Base-by-base conservation (phyloP, 1,284 basidiomycete species). In the Rhodotorula sp. region DNA sequence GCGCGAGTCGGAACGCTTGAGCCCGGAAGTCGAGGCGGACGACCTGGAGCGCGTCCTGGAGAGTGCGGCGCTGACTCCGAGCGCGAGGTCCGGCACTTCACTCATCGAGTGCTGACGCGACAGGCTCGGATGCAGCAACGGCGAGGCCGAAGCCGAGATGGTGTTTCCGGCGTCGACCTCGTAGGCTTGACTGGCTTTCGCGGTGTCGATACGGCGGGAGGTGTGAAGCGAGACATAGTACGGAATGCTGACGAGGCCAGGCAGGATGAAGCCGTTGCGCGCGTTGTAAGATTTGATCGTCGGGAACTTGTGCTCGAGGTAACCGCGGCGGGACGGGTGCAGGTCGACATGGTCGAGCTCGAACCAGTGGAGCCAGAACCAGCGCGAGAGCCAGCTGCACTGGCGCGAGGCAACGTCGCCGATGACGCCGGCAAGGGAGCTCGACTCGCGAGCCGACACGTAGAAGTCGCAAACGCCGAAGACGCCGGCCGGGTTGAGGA, bases 391-490 rank as follows among this genome's bases (percentile, higher is more conserved):
- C 88, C 89, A 91, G 14, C 86, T 86, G 67, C 89, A 89, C 72
- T 89, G 86, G 66, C 89, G 88, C 76, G 85, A 86, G 15, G 84
- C 84, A 1, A 72, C 70, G 48, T 89, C 89, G 3, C 89, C 90
- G 62, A 90, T 89, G 0, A 89, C 87, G 79, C 82, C 74, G 15
- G 62, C 67, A 68, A 75, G 59, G 66, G 85, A 84, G 26, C 85
- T 81, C 6, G 85, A 86, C 77, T 83, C 84, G 67, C 84, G 86
- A 70, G 84, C 87, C 2, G 90, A 88, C 2, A 90, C 90, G 80
- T 92, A 92, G 78, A 92, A 92, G 83, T 92, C 90, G 43, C 86
- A 89, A 16, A 92, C 90, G 54, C 86, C 86, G 45, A 92, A 81
- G 4, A 92, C 79, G 57, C 91, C 90, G 63, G 86, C 80, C 7